Evolutionary conservation across 345 rosid genomes (phyloP).

Genomic region (Carallia pectinifolia): DNA sequence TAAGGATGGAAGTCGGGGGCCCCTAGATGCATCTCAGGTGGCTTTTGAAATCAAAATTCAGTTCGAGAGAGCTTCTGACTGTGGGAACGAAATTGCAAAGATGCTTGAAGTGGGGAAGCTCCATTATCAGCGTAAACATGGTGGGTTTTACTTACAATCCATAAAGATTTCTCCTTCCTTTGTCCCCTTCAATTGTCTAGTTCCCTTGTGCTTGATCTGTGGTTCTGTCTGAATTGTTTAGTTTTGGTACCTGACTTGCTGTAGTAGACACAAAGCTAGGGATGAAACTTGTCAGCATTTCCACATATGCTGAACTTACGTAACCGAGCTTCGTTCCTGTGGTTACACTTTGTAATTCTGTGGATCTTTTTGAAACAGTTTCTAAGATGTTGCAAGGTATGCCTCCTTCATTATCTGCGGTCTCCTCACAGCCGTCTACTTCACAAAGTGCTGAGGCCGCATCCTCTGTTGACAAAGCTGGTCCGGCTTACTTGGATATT

Average conservation of each 20-base stretch:
- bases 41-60: constrained; percentile 63
- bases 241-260: constrained; percentile 4
- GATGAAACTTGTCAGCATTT: neutral
- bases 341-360: constrained; percentile 12
- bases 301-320: neutral
- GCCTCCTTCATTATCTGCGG: constrained; percentile 49
- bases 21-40: constrained; percentile 52
- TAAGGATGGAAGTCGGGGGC: constrained; percentile 36
- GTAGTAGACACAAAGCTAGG: neutral
- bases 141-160: constrained; percentile 24
- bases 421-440: constrained; percentile 54
- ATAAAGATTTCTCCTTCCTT: no score
- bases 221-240: constrained; percentile 14
- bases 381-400: constrained; percentile 65
- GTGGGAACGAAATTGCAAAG: constrained; percentile 72
- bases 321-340: constrained; percentile 6
- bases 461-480: constrained; percentile 36
- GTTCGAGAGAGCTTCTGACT: constrained; percentile 77
- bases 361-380: constrained; percentile 38
- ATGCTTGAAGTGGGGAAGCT: constrained; percentile 88
- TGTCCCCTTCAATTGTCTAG: no score
- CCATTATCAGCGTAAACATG: constrained; percentile 74
- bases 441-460: constrained; percentile 48
- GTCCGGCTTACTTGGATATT: constrained; percentile 43
- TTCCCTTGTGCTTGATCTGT: constrained; percentile 20